A percentile compares a stretch with the other conserved stretches of the same genome.
Evolutionary conservation across 306 rosid genomes (phyloP).

Genomic region (Mimosa pudica): DNA sequence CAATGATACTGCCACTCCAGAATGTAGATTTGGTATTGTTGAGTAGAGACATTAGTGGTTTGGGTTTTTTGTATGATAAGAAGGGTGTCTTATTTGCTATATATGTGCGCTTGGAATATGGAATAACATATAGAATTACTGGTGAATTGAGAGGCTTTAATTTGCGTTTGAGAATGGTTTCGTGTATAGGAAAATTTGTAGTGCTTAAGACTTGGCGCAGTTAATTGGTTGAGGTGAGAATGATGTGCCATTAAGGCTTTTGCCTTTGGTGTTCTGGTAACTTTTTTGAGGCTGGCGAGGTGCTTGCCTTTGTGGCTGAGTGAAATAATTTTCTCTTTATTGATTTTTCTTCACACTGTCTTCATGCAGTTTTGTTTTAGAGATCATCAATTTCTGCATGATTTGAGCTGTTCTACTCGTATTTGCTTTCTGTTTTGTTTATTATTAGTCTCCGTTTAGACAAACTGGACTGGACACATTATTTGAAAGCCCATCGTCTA

Average conservation of each 20-base stretch:
- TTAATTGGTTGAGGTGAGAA: too few species aligned
- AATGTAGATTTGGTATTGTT: not conserved
- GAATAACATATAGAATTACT: not conserved
- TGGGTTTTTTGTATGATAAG: not conserved
- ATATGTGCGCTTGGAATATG: slow-evolving; percentile 8
- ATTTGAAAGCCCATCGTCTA: not conserved
- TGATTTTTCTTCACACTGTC: not conserved
- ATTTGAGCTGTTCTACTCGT: not conserved
- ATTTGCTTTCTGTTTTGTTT: not conserved
- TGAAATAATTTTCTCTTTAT: not conserved
- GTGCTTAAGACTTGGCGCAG: too few species aligned
- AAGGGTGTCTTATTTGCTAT: not conserved
- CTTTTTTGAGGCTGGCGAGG: not conserved
- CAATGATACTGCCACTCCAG: not conserved
- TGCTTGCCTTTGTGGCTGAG: not conserved
- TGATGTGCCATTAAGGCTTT: too few species aligned
- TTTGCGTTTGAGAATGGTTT: not conserved
- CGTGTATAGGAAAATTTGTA: not conserved
- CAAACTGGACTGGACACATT: not conserved
- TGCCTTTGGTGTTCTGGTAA: too few species aligned
- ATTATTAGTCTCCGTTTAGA: not conserved
- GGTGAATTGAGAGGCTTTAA: not conserved
- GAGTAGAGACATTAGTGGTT: not conserved
- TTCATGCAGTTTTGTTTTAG: not conserved
- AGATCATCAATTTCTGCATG: too few species aligned